phyloP scores from a whole-genome alignment of 2,329 filamentous ascomycete genomes.

The Ophiocordyceps robertsii region DNA sequence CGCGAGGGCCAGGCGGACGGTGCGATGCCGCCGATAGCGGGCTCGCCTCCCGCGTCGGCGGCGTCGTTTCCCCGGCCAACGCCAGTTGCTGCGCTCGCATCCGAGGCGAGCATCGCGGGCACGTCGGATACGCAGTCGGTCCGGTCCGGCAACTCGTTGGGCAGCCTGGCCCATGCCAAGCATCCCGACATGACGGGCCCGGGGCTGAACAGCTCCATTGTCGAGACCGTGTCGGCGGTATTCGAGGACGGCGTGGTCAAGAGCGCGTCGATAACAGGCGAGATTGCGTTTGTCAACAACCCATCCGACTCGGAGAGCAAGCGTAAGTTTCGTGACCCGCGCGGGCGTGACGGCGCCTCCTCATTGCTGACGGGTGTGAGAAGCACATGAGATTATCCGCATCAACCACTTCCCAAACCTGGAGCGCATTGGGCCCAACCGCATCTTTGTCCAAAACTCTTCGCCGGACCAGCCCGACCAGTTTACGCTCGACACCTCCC shows the following conservation, averaged over 20 bases:
- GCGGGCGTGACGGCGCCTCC: background rate
- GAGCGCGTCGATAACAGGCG: constrained; percentile 65
- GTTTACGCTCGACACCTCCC: constrained; percentile 62
- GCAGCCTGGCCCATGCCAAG: constrained; percentile 52
- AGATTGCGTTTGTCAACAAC: constrained; percentile 81
- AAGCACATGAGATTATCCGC: constrained; percentile 54
- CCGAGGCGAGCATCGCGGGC: constrained; percentile 45
- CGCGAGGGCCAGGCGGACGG: constrained; percentile 19
- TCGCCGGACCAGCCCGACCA: constrained; percentile 56
- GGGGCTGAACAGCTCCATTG: constrained; percentile 76
- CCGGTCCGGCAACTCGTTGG: constrained; percentile 72
- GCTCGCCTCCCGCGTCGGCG: constrained; percentile 5
- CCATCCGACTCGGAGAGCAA: constrained; percentile 33
- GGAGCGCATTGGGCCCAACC: constrained; percentile 88
- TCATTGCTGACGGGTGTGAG: too few relatives aligned
- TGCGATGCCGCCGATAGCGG: constrained; percentile 5
- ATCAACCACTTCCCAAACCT: constrained; percentile 81
- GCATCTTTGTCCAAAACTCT: constrained; percentile 69
- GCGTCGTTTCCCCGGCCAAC: constrained; percentile 22
- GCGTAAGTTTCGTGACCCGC: constrained; percentile 24
- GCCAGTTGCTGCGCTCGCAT: constrained; percentile 41
- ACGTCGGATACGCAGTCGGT: constrained; percentile 83
- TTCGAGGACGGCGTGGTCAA: constrained; percentile 65
- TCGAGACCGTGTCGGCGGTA: constrained; percentile 79
- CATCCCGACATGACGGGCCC: constrained; percentile 72